These are phyloP conservation scores for Fusarium nurragi DNA, from an alignment of 2,329 filamentous ascomycete genomes.

Conservation along the genomic window DNA sequence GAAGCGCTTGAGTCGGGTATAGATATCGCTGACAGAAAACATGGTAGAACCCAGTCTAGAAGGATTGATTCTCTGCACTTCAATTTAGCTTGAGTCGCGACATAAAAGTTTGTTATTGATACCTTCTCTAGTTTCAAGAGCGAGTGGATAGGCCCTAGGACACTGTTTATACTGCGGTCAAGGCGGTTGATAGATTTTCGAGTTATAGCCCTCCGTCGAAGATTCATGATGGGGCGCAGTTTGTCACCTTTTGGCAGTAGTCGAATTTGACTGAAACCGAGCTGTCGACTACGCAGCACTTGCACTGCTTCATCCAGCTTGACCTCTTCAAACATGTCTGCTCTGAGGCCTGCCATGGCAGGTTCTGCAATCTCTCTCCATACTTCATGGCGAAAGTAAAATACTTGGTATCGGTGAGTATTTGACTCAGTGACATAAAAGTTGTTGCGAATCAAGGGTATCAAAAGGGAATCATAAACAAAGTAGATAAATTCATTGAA, in stretches of 20 bases:
- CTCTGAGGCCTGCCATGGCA: slow-evolving; percentile 72
- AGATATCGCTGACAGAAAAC: slow-evolving; percentile 84
- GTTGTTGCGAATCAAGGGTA: slow-evolving; percentile 85
- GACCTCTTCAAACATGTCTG: slow-evolving; percentile 82
- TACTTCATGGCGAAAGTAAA: slow-evolving; percentile 94
- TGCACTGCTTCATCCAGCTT: slow-evolving; percentile 63
- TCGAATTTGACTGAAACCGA: slow-evolving; percentile 83
- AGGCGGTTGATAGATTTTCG: slow-evolving; percentile 71
- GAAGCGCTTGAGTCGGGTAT: slow-evolving; percentile 76
- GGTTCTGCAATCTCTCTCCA: slow-evolving; percentile 84
- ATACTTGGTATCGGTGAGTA: slow-evolving; percentile 79
- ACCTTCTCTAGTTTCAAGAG: slow-evolving; percentile 83
- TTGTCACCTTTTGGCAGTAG: slow-evolving; percentile 82
- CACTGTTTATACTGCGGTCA: slow-evolving; percentile 53
- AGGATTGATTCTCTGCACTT: slow-evolving; percentile 57
- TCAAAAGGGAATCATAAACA: slow-evolving; percentile 88
- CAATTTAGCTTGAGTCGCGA: slow-evolving; percentile 20
- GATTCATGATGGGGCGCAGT: slow-evolving; percentile 87
- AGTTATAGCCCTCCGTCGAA: slow-evolving; percentile 71
- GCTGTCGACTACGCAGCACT: slow-evolving; percentile 67
- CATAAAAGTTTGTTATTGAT: slow-evolving; percentile 13
- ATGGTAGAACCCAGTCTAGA: slow-evolving; percentile 78
- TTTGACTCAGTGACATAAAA: slow-evolving; percentile 97
- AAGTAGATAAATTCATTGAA: slow-evolving; percentile 91
- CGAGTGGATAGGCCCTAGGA: slow-evolving; percentile 78